Conservation (phyloP, 352 stramenopile species). For the Globisporangium iwayamae region DNA sequence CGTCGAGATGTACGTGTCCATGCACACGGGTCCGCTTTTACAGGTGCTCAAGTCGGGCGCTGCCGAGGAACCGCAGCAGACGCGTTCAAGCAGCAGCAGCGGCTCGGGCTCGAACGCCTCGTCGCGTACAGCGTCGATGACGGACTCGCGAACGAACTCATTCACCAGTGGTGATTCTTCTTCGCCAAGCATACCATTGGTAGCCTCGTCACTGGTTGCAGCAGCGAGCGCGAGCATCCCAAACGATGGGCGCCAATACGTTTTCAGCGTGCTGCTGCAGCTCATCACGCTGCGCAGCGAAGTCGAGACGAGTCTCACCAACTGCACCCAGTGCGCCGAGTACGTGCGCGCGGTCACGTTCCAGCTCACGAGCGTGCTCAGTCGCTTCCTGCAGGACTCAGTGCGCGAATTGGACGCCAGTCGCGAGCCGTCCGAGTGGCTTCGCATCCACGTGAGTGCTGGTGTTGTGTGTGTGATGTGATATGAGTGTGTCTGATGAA, state of each 20-base stretch:
- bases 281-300: slow-evolving; percentile 73
- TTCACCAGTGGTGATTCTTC: slow-evolving; percentile 18
- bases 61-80: slow-evolving; percentile 44
- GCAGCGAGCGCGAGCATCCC: slow-evolving; percentile 22
- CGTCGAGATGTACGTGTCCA: slow-evolving; percentile 55
- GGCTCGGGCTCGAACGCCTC: slow-evolving; percentile 11
- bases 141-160: slow-evolving; percentile 26
- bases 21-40: slow-evolving; percentile 45
- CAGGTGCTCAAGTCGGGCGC: slow-evolving; percentile 44
- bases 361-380: slow-evolving; percentile 49
- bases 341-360: slow-evolving; percentile 53
- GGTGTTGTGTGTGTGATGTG: background rate
- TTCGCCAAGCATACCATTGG: slow-evolving; percentile 17
- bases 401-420: slow-evolving; percentile 25
- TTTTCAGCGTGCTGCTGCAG: slow-evolving; percentile 77
- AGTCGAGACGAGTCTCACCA: slow-evolving; percentile 60
- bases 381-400: slow-evolving; percentile 38
- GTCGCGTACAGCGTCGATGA: slow-evolving; percentile 29
- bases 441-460: slow-evolving; percentile 55
- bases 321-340: slow-evolving; percentile 47
- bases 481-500: background rate
- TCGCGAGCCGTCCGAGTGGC: slow-evolving; percentile 36
- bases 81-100: slow-evolving; percentile 4
- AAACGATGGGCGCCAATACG: slow-evolving; percentile 66
- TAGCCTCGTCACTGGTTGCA: slow-evolving; percentile 17